Evolutionary conservation across 305 asterid species (phyloP).

Genomic region (Lippia alba): DNA sequence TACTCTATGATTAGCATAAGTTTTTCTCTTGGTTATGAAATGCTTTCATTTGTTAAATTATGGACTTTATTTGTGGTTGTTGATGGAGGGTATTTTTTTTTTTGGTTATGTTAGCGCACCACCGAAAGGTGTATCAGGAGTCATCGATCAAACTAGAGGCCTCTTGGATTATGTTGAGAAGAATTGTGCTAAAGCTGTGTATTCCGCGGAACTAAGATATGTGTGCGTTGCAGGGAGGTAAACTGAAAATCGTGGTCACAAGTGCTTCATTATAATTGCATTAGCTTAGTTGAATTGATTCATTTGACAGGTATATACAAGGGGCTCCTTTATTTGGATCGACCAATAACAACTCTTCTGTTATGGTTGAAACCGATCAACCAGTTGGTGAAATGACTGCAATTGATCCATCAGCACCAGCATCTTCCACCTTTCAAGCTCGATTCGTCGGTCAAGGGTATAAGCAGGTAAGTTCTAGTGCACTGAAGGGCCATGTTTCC

Average conservation of each 20-base stretch:
- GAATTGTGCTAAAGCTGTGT: constrained; percentile 81
- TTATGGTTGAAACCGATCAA: constrained; percentile 36
- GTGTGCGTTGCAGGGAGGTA: constrained; percentile 97
- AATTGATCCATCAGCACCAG: constrained; percentile 37
- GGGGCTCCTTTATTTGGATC: no score
- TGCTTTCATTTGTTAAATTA: constrained; percentile 17
- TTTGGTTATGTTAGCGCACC: constrained; percentile 62
- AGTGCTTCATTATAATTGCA: background rate
- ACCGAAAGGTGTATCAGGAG: constrained; percentile 91
- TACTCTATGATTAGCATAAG: no score
- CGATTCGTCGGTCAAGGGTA: constrained; percentile 93
- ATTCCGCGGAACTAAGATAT: constrained; percentile 80
- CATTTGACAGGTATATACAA: no score
- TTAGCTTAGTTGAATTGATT: background rate
- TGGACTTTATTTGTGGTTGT: background rate
- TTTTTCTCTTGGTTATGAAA: background rate
- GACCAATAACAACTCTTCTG: constrained; percentile 32
- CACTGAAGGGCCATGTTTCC: background rate
- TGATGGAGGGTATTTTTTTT: constrained; percentile 20
- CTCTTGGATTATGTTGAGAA: constrained; percentile 85
- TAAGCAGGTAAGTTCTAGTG: constrained; percentile 67
- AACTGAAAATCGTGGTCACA: constrained; percentile 12
- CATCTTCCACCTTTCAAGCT: constrained; percentile 58
- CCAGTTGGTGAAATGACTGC: constrained; percentile 50
- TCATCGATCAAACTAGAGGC: constrained; percentile 94